phyloP scores from a whole-genome alignment of 768 basidiomycete species.

The Sporobolomyces pararoseus region DNA sequence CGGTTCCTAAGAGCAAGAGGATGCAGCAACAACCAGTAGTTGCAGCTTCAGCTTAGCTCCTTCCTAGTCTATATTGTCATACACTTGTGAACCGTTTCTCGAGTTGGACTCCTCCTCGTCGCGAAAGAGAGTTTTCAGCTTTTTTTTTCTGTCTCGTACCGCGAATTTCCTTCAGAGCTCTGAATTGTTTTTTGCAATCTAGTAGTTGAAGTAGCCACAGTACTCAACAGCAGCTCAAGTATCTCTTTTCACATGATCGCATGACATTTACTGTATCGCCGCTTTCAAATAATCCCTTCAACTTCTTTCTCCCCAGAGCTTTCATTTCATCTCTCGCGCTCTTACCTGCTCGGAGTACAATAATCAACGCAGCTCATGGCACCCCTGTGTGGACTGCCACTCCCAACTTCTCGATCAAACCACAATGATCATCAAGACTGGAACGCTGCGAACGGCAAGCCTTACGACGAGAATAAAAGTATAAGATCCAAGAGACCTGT shows the following conservation, averaged over 20 bases:
- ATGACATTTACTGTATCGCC: too few relatives aligned
- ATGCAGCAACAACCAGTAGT: not conserved
- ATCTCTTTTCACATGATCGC: too few relatives aligned
- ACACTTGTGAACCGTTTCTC: too few relatives aligned
- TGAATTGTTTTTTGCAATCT: too few relatives aligned
- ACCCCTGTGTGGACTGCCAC: conserved; percentile 5
- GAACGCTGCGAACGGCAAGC: not conserved
- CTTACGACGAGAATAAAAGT: not conserved
- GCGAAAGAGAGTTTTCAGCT: too few relatives aligned
- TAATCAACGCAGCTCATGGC: not conserved
- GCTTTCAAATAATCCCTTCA: too few relatives aligned
- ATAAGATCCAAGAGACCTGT: conserved; percentile 6
- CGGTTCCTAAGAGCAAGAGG: conserved; percentile 36
- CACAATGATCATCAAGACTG: not conserved
- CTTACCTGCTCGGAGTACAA: not conserved
- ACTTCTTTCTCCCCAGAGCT: not conserved
- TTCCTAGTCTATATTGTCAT: too few relatives aligned
- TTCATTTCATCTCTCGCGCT: not conserved
- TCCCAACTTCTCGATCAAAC: conserved; percentile 16
- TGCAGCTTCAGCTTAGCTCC: not conserved
- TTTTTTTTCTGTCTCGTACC: too few relatives aligned
- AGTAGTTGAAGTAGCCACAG: too few relatives aligned
- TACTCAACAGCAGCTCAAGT: too few relatives aligned
- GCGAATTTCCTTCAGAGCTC: too few relatives aligned
- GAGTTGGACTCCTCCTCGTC: too few relatives aligned